Conservation (phyloP, 1,284 basidiomycete genomes). For the Meripilus lineatus region DNA sequence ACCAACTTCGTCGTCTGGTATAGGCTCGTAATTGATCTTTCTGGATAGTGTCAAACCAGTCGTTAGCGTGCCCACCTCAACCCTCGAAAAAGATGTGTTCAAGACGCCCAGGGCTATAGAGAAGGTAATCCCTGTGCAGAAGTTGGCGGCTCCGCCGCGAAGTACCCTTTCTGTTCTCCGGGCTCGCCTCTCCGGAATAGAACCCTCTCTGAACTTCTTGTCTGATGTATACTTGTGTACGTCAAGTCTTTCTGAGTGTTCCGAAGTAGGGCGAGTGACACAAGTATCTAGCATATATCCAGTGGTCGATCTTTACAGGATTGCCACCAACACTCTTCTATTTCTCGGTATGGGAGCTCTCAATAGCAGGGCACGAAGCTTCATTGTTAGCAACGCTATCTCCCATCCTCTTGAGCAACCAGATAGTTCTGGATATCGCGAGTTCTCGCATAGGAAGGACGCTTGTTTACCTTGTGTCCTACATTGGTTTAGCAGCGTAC, state of each 20-base stretch:
- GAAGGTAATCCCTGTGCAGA: not conserved
- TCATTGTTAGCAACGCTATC: conserved; percentile 66
- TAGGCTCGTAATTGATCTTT: conserved; percentile 16
- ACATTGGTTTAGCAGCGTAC: conserved; percentile 62
- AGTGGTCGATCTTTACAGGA: conserved; percentile 85
- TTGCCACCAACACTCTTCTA: conserved; percentile 87
- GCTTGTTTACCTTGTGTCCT: conserved; percentile 43
- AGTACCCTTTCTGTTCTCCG: not conserved
- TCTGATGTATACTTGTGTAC: conserved; percentile 29
- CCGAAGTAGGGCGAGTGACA: not conserved
- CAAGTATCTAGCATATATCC: conserved; percentile 61
- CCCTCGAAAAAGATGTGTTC: not conserved
- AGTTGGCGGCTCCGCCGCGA: not conserved
- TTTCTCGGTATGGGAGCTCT: conserved; percentile 88
- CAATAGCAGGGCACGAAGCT: conserved; percentile 73
- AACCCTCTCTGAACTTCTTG: conserved; percentile 16
- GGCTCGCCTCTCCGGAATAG: not conserved
- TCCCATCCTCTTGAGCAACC: conserved; percentile 49
- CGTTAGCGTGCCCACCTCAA: not conserved
- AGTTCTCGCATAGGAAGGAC: conserved; percentile 44
- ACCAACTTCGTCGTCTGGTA: conserved; percentile 33
- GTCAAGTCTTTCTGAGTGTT: conserved; percentile 13
- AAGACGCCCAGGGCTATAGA: not conserved
- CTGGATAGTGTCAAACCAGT: not conserved
- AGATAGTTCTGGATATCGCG: conserved; percentile 39